Conservation (phyloP, 495 filamentous ascomycete genomes). For the Penicillium canescens region DNA sequence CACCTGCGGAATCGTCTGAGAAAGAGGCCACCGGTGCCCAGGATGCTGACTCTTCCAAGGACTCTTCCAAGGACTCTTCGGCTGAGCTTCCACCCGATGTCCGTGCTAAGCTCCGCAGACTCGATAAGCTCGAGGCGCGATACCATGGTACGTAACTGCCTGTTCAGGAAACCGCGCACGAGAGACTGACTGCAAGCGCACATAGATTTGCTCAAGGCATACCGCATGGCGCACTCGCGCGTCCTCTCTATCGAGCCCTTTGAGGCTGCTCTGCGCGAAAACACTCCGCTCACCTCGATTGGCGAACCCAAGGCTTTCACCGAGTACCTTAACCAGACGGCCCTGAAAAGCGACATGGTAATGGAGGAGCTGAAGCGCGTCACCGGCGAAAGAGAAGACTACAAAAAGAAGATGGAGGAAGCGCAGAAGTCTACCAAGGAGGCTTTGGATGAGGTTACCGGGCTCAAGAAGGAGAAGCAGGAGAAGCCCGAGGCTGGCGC, state of each 20-base stretch:
- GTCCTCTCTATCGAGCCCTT: conserved; percentile 87
- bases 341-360: conserved; percentile 83
- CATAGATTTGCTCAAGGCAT: conserved; percentile 84
- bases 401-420: conserved; percentile 72
- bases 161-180: background rate
- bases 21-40: conserved; percentile 18
- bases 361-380: conserved; percentile 91
- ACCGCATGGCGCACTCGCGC: conserved; percentile 83
- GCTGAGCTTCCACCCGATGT: conserved; percentile 76
- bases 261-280: conserved; percentile 84
- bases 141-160: conserved; percentile 66
- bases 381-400: conserved; percentile 74
- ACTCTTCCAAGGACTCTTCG: conserved; percentile 21
- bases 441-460: conserved; percentile 51
- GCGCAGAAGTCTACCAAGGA: conserved; percentile 65
- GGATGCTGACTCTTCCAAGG: conserved; percentile 15
- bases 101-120: conserved; percentile 62
- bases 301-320: conserved; percentile 80
- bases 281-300: conserved; percentile 87
- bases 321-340: conserved; percentile 92
- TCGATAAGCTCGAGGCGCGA: conserved; percentile 83
- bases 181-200: conserved; percentile 8
- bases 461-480: conserved; percentile 44
- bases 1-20: conserved; percentile 22
- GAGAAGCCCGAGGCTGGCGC: conserved; percentile 10